Conservation (phyloP, 1,284 basidiomycete species). For the Rhodotorula sp. region DNA sequence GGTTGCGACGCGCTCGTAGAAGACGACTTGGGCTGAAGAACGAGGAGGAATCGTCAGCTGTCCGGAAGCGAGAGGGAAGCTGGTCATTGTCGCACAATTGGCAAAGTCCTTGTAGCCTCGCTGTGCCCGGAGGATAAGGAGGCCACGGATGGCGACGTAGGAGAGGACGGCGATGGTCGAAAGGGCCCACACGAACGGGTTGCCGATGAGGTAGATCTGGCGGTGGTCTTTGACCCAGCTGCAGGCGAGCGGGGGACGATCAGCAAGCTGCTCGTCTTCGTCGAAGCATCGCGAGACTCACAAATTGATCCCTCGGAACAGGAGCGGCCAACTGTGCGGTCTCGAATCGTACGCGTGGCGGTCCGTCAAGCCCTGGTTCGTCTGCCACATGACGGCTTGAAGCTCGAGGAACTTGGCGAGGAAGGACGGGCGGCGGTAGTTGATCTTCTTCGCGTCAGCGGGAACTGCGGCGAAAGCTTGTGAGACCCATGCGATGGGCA, state of each 20-base stretch:
- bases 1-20: conserved; percentile 85
- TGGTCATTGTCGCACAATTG: conserved; percentile 59
- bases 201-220: conserved; percentile 93
- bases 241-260: neutral
- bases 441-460: conserved; percentile 71
- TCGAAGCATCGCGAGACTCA: neutral
- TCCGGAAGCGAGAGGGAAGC: neutral
- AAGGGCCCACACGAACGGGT: conserved; percentile 88
- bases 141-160: conserved; percentile 67
- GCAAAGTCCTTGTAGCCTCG: conserved; percentile 88
- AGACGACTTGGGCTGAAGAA: conserved; percentile 73
- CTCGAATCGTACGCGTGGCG: conserved; percentile 92
- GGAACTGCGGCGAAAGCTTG: conserved; percentile 57
- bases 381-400: conserved; percentile 96
- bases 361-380: conserved; percentile 91
- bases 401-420: conserved; percentile 86
- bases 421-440: conserved; percentile 74
- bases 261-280: neutral
- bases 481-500: neutral
- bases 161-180: conserved; percentile 68
- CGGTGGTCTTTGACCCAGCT: conserved; percentile 97
- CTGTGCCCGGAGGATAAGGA: conserved; percentile 84
- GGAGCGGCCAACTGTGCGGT: conserved; percentile 81
- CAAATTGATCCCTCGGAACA: conserved; percentile 77
- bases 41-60: neutral